Base-by-base conservation (phyloP, 2,329 filamentous ascomycete species). In the Colletotrichum kahawae region DNA sequence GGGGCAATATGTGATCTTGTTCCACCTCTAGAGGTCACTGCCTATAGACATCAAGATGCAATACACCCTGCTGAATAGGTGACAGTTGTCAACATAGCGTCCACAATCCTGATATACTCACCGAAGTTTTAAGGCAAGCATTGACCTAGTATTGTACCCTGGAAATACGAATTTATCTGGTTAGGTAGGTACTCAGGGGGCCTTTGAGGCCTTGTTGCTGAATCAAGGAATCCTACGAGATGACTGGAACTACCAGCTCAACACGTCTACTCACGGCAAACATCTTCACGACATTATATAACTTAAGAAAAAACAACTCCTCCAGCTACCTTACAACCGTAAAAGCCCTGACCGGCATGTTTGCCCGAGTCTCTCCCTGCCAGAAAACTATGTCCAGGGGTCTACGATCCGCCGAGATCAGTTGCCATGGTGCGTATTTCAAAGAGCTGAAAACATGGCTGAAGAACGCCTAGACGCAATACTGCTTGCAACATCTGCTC, bases 111-210 rank as follows among this genome's bases (percentile, higher is more conserved):
- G 38, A 43, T n/a, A n/a, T 16, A n/a, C 7, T 43, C 38, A 3
- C n/a, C 0, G 9, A 18, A n/a, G 38, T n/a, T n/a, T n/a, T 1
- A n/a, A 43, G 16, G 1, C 38, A 3, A 43, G 38, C 36, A 38
- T 38, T 1, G 1, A 38, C 36, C 36, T 2, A 38, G 36, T 38
- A 38, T 4, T 7, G 36, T 9, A 38, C 14, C 8, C 2, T 3
- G 3, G 14, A 38, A 16, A 43, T 10, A 18, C 16, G 9, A 43
- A 8, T 1, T 16, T 10, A 7, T 43, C 8, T 43, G 38, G 18
- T 43, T 1, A n/a, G 16, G 16, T n/a, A 18, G 24, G 24, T 7
- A 2, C 1, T 18, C 5, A 1, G 1, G 8, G 38, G 18, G 12
- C 2, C 8, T 2, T n/a, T 0, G 1, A 43, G 18, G 38, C 38